Conservation (phyloP, 208 protist species). For the Leishmania tropica region DNA sequence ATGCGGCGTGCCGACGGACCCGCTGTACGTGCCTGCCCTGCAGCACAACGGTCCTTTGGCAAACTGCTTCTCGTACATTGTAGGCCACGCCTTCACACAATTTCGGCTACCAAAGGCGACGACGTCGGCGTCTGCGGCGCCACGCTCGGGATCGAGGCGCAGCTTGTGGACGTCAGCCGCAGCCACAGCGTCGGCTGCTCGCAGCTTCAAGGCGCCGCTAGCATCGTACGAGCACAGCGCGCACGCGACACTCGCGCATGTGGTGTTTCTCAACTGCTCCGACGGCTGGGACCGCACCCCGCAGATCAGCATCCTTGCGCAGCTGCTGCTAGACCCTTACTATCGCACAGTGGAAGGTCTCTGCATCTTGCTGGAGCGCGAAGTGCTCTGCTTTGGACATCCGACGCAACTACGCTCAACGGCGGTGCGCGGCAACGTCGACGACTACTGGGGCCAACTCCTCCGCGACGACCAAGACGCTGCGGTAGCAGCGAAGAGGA, state of each 20-base stretch:
- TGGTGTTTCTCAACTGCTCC: conserved; percentile 71
- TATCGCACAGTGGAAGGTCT: conserved; percentile 95
- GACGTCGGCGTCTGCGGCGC: background rate
- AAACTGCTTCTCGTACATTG: conserved; percentile 37
- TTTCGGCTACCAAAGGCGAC: conserved; percentile 19
- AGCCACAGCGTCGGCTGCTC: background rate
- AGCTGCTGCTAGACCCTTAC: conserved; percentile 92
- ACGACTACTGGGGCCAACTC: conserved; percentile 14
- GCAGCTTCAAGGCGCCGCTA: conserved; percentile 2
- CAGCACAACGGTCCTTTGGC: conserved; percentile 23
- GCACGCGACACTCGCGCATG: conserved; percentile 19
- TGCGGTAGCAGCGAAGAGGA: background rate
- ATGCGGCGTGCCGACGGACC: conserved; percentile 46
- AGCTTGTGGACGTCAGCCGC: background rate
- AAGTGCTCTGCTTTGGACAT: conserved; percentile 93
- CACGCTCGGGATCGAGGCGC: conserved; percentile 1
- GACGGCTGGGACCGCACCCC: conserved; percentile 95
- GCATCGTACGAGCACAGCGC: conserved; percentile 29
- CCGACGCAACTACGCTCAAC: conserved; percentile 27
- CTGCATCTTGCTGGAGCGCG: conserved; percentile 91
- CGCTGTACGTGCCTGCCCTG: conserved; percentile 41
- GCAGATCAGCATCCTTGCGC: conserved; percentile 74
- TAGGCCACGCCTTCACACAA: conserved; percentile 33
- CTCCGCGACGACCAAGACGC: background rate
- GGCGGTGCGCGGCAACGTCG: conserved; percentile 23